Evolutionary conservation across 2,329 filamentous ascomycete genomes (phyloP), one percentile per base, ranked within the genome.

Genomic region (Verruconis gallopava): DNA sequence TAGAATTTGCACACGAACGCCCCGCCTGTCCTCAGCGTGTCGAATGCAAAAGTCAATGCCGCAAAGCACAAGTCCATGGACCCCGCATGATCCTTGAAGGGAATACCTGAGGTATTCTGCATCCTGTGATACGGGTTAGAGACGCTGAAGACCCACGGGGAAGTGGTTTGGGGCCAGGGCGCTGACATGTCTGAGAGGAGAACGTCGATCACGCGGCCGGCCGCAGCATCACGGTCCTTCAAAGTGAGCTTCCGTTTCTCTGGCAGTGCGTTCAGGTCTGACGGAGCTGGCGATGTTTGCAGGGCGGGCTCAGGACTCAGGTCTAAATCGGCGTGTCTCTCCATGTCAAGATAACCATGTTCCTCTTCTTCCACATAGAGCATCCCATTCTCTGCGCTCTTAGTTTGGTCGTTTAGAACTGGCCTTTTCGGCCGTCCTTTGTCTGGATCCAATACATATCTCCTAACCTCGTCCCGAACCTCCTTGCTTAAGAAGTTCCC

Each of bases 1-100:
- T 96, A 98, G 62, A 93, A 98, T 61, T 98, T 98, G 72, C 89
- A 95, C 35, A 98, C 73, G 52, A 98, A 94, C 58, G 93, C 81
- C 2, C 93, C 91, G 15, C 85, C 85, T 3, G 74, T 63, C 51
- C 75, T 79, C 17, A 98, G 71, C 5, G 85, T 91, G 51, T 94
- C 85, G 60, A 78, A 84, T 39, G 81, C 79, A 63, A 98, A 98
- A 12, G 72, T 69, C 34, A 98, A 68, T 3, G 91, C 91, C 18
- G 89, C 85, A 48, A 73, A 66, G 61, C 91, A 98, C 32, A 98
- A 77, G 58, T 95, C 86, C 91, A 98, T 96, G 64, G 86, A 95
- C 21, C 85, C 84, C 6, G 78, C 80, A 63, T 98, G 91, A 62
- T 98, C 91, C 49, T 79, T 77, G 57, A 93, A 91, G 15, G 64